These are phyloP conservation scores for Phlyctochytrium bullatum DNA, from an alignment of 192 early-diverging fungal genomes.

Conservation along the genomic window DNA sequence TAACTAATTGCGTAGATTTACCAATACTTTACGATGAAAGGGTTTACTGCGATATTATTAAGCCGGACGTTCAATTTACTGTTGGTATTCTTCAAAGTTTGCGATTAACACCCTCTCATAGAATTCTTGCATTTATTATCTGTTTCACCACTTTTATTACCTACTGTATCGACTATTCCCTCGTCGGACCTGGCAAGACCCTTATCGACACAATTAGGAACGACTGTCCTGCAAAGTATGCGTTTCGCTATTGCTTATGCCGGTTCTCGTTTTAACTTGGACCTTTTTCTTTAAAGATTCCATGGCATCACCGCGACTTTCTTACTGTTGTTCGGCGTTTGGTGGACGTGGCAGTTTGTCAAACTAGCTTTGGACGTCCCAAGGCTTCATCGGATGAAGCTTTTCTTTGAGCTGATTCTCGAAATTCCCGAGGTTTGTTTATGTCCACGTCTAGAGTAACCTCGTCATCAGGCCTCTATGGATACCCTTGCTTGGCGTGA, in stretches of 20 bases:
- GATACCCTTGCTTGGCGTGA: constrained; percentile 85
- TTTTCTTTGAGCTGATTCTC: constrained; percentile 79
- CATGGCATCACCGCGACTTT: constrained; percentile 45
- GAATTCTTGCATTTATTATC: constrained; percentile 84
- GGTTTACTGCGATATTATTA: constrained; percentile 78
- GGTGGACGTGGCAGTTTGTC: constrained; percentile 75
- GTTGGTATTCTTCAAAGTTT: constrained; percentile 47
- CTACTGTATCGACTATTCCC: constrained; percentile 86
- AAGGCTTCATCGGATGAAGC: constrained; percentile 72
- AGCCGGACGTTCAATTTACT: constrained; percentile 73
- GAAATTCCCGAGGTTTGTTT: constrained; percentile 66
- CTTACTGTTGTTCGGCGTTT: constrained; percentile 63
- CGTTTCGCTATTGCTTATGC: neutral
- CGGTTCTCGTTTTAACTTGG: neutral
- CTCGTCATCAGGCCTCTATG: constrained; percentile 66
- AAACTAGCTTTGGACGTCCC: constrained; percentile 69
- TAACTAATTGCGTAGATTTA: constrained; percentile 57
- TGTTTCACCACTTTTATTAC: constrained; percentile 84
- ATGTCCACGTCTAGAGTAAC: neutral
- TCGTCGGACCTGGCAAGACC: constrained; percentile 63
- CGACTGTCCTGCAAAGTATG: constrained; percentile 69
- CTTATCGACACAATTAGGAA: constrained; percentile 76
- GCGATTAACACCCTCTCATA: constrained; percentile 25
- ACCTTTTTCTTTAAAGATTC: constrained; percentile 13
- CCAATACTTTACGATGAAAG: constrained; percentile 85